Conservation (phyloP, 2,329 filamentous ascomycete species). For the Aspergillus hortae region DNA sequence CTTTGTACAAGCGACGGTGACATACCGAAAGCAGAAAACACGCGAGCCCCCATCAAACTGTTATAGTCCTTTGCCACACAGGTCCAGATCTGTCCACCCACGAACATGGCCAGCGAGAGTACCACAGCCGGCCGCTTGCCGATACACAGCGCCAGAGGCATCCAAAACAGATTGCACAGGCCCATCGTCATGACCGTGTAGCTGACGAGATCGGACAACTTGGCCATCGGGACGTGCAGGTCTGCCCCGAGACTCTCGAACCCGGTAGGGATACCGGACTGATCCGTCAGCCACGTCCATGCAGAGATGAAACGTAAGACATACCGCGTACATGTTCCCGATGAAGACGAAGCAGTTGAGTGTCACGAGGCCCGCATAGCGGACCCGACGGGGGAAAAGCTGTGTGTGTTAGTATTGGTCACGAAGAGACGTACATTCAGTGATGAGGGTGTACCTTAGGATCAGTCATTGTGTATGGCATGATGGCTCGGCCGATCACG, state of each 20-base stretch:
- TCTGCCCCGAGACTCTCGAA: conserved; percentile 20
- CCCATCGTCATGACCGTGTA: conserved; percentile 26
- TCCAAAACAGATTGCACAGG: conserved; percentile 32
- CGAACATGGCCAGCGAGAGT: conserved; percentile 28
- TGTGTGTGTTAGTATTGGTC: conserved; percentile 1
- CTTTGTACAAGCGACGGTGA: neutral
- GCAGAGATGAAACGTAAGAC: neutral
- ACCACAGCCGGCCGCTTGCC: conserved; percentile 37
- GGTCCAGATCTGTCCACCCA: conserved; percentile 30
- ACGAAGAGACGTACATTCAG: neutral
- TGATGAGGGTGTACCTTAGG: conserved; percentile 12
- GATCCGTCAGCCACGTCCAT: neutral
- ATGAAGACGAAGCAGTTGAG: conserved; percentile 27
- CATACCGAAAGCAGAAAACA: conserved; percentile 30
- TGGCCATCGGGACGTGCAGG: conserved; percentile 15
- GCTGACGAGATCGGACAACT: conserved; percentile 18
- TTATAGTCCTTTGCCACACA: conserved; percentile 28
- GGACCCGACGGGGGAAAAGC: conserved; percentile 21
- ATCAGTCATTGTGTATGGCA: conserved; percentile 7
- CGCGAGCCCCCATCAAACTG: conserved; percentile 29
- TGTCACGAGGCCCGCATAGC: conserved; percentile 23
- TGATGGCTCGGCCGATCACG: neutral
- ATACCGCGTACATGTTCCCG: conserved; percentile 27
- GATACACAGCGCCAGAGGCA: conserved; percentile 33
- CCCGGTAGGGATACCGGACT: conserved; percentile 24